These are phyloP conservation scores for Rhodosporidiobolus sp. DNA, from an alignment of 768 basidiomycete genomes.

Conservation along the genomic window DNA sequence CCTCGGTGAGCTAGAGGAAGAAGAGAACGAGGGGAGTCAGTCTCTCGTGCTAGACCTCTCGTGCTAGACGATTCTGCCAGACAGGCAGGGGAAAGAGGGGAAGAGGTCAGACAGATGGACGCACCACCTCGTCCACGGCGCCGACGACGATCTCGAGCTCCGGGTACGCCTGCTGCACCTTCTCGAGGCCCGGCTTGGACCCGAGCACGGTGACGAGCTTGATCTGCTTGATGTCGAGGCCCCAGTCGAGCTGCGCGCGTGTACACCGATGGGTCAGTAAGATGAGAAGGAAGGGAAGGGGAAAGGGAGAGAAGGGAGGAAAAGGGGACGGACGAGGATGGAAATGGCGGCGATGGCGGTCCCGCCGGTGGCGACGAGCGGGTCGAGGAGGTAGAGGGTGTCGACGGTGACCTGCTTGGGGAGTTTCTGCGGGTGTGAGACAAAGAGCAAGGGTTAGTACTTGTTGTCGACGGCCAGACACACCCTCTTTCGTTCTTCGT, in stretches of 20 bases:
- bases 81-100: no score
- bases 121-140: constrained; percentile 16
- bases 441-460: not conserved
- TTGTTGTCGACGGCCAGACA: not conserved
- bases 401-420: constrained; percentile 80
- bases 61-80: no score
- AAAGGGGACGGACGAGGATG: constrained; percentile 70
- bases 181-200: constrained; percentile 66
- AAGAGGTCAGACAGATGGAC: not conserved
- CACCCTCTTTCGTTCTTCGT: no score
- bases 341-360: constrained; percentile 81
- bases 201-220: constrained; percentile 80
- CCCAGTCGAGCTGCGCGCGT: constrained; percentile 48
- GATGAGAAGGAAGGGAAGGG: no score
- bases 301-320: constrained; percentile 60
- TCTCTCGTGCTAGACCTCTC: no score
- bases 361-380: constrained; percentile 88
- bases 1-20: constrained; percentile 56
- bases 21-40: no score
- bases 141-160: constrained; percentile 66
- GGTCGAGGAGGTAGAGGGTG: constrained; percentile 81
- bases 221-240: constrained; percentile 61
- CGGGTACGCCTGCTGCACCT: constrained; percentile 66
- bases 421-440: constrained; percentile 52
- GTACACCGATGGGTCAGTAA: not conserved